These are phyloP conservation scores for Bretschneidera sinensis DNA, from an alignment of 345 rosid species.

Conservation along the genomic window DNA sequence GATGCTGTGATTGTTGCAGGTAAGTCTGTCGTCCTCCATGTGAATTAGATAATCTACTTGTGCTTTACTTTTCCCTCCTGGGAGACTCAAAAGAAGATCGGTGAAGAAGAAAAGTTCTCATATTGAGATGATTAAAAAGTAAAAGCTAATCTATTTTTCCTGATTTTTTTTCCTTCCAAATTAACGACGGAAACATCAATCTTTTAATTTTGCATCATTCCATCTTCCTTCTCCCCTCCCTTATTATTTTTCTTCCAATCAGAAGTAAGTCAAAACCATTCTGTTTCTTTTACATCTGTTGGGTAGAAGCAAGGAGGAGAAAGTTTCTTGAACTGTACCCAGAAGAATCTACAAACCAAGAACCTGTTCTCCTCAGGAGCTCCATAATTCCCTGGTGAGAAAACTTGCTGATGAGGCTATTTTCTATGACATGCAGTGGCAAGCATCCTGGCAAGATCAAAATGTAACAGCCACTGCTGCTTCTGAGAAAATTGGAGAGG, in stretches of 20 bases:
- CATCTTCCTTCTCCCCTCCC: too few species aligned
- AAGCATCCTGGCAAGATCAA: constrained; percentile 38
- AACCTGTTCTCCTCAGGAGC: constrained; percentile 48
- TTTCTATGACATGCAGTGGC: constrained; percentile 51
- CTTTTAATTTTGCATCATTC: too few species aligned
- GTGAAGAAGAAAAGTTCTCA: too few species aligned
- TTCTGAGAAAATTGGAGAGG: constrained; percentile 1
- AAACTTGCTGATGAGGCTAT: constrained; percentile 44
- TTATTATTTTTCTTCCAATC: too few species aligned
- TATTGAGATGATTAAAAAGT: too few species aligned
- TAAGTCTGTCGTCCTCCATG: neutral
- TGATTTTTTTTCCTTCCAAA: too few species aligned
- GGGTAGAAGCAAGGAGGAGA: constrained; percentile 56
- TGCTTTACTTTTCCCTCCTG: too few species aligned
- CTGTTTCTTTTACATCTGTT: too few species aligned
- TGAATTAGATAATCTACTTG: too few species aligned
- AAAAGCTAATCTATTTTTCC: too few species aligned
- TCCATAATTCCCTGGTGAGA: constrained; percentile 54
- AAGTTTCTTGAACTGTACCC: constrained; percentile 41
- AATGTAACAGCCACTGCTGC: constrained; percentile 2
- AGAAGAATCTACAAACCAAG: constrained; percentile 40
- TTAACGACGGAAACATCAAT: too few species aligned
- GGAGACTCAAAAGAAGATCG: neutral
- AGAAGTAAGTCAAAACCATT: too few species aligned
- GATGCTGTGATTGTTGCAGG: constrained; percentile 46